Evolutionary conservation across 768 basidiomycete species (phyloP).

Genomic region (Auricularia heimuer): DNA sequence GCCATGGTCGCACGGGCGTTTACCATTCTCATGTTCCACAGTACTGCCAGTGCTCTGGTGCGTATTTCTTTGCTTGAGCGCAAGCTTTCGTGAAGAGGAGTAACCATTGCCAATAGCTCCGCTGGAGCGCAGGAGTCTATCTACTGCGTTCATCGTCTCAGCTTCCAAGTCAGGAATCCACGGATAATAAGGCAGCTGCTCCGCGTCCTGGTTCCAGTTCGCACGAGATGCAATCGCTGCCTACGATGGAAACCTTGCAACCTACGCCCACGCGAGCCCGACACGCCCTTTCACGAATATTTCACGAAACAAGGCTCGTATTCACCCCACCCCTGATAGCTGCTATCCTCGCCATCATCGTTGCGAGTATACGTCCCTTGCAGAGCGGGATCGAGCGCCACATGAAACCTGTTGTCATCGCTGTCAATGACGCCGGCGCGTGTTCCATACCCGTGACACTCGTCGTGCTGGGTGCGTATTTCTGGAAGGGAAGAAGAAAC

Average conservation of each 20-base stretch:
- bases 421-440: constrained; percentile 55
- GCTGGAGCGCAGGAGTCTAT: constrained; percentile 90
- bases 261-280: constrained; percentile 45
- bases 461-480: constrained; percentile 89
- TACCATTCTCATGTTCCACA: constrained; percentile 87
- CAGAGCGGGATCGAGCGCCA: constrained; percentile 30
- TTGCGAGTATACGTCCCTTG: too few relatives aligned
- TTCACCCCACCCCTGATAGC: too few relatives aligned
- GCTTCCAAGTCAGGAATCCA: background rate
- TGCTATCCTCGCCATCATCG: too few relatives aligned
- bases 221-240: constrained; percentile 3
- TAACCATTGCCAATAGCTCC: constrained; percentile 38
- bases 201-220: constrained; percentile 5
- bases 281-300: too few relatives aligned
- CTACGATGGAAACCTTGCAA: background rate
- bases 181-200: too few relatives aligned
- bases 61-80: too few relatives aligned
- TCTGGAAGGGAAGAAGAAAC: constrained; percentile 30
- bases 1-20: constrained; percentile 88
- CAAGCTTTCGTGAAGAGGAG: too few relatives aligned
- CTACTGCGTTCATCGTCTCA: constrained; percentile 33
- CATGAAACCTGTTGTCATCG: constrained; percentile 56
- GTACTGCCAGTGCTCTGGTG: constrained; percentile 38
- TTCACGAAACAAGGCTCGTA: too few relatives aligned
- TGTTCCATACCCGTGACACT: constrained; percentile 85